Percentiles rank a stretch among this genome's conserved stretches.
These are phyloP conservation scores for Scheffersomyces illinoinensis DNA, from an alignment of 1,139 yeast species.

Conservation along the genomic window DNA sequence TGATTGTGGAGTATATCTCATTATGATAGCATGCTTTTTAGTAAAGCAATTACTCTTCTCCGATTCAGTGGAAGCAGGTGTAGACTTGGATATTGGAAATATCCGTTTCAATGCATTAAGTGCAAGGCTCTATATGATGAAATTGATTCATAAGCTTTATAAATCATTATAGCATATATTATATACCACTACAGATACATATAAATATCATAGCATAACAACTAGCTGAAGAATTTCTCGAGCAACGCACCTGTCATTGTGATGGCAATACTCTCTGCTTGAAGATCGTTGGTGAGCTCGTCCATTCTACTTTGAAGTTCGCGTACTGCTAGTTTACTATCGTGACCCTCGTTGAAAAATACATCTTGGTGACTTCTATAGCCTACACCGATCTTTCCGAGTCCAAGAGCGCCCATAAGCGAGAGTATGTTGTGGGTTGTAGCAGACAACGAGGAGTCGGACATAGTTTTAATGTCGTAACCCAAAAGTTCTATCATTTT, in stretches of 20 bases:
- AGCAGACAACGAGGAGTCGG: slow-evolving; percentile 5
- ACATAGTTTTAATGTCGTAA: slow-evolving; percentile 9
- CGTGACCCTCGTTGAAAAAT: slow-evolving; percentile 20
- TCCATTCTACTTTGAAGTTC: slow-evolving; percentile 18
- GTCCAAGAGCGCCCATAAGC: slow-evolving; percentile 24
- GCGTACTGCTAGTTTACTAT: slow-evolving; percentile 8
- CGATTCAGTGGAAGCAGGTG: slow-evolving; percentile 5
- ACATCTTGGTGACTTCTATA: slow-evolving; percentile 23
- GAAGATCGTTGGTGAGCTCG: slow-evolving; percentile 20
- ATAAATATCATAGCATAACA: background rate
- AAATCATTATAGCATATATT: background rate
- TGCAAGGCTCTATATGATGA: slow-evolving; percentile 24
- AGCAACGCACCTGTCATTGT: slow-evolving; percentile 26
- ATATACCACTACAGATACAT: background rate
- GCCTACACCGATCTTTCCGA: slow-evolving; percentile 31
- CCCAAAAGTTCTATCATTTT: slow-evolving; percentile 30
- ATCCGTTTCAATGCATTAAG: slow-evolving; percentile 31
- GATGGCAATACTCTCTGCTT: slow-evolving; percentile 29
- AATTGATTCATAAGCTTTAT: slow-evolving; percentile 6
- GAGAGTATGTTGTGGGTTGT: slow-evolving; percentile 21
- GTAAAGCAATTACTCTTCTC: slow-evolving; percentile 15
- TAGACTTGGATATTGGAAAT: slow-evolving; percentile 27
- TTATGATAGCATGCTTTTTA: slow-evolving; percentile 42
- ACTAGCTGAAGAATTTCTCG: slow-evolving; percentile 22
- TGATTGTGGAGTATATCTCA: slow-evolving; percentile 47